Percentiles rank a stretch among this genome's conserved stretches.
These are phyloP conservation scores for Thelonectria rubi DNA, from an alignment of 2,329 filamentous ascomycete species.

Conservation along the genomic window DNA sequence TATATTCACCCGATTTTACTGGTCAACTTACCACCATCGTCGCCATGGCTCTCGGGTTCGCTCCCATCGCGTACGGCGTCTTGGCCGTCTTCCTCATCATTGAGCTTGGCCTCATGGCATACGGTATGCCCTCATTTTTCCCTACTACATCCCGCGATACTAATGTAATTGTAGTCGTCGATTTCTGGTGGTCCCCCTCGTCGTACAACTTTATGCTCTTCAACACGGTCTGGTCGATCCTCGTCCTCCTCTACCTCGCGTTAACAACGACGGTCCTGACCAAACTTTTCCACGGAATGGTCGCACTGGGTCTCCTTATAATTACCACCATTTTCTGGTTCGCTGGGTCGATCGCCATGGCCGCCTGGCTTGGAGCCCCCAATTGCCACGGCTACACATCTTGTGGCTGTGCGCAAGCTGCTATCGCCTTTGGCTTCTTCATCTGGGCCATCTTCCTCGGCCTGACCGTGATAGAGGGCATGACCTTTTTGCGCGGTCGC, in stretches of 20 bases:
- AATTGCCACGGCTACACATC: slow-evolving; percentile 60
- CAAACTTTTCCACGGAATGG: slow-evolving; percentile 68
- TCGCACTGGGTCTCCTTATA: slow-evolving; percentile 72
- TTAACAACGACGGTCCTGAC: slow-evolving; percentile 71
- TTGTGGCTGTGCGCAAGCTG: slow-evolving; percentile 71
- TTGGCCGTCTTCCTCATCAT: slow-evolving; percentile 76
- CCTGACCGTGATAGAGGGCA: slow-evolving; percentile 57
- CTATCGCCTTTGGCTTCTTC: slow-evolving; percentile 72
- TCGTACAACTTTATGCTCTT: slow-evolving; percentile 83
- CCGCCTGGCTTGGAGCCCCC: slow-evolving; percentile 68
- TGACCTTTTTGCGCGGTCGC: slow-evolving; percentile 55
- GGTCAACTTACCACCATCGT: not conserved
- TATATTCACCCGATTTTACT: not conserved
- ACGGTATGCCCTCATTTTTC: slow-evolving; percentile 61
- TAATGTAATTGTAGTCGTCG: slow-evolving; percentile 39
- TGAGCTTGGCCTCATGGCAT: slow-evolving; percentile 77
- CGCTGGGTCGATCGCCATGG: slow-evolving; percentile 81
- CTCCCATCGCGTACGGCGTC: slow-evolving; percentile 70
- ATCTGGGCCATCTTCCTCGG: slow-evolving; percentile 64
- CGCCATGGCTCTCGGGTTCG: slow-evolving; percentile 63
- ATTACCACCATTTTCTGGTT: slow-evolving; percentile 92
- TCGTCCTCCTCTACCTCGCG: slow-evolving; percentile 75
- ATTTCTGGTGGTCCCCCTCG: slow-evolving; percentile 58
- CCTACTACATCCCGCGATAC: slow-evolving; percentile 5
- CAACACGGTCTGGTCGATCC: slow-evolving; percentile 77